Evolutionary conservation across 2,329 filamentous ascomycete genomes (phyloP), one percentile per base, ranked within the genome.

Genomic region (Trichoderma arundinaceum): DNA sequence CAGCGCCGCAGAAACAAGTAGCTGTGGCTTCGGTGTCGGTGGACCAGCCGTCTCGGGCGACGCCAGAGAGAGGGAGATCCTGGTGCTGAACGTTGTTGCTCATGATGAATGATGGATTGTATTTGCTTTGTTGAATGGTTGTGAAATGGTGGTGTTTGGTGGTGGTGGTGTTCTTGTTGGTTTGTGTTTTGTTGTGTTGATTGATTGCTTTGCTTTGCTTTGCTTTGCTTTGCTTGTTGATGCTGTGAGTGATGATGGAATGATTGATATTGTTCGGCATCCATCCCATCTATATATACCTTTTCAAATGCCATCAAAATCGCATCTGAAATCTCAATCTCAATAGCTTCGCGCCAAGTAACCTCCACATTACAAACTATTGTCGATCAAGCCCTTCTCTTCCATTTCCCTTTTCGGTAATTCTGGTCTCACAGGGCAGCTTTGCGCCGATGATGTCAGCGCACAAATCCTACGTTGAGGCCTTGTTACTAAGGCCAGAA

Each of bases 31-130:
- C 60, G 12, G 60, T 63, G 17, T 63, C 60, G 32, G 60, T 54
- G 9, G 60, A 54, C 48, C 48, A 63, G 60, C 60, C 60, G 32
- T 63, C 60, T 43, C 60, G 60, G 44, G 60, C 60, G 10, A 63
- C 48, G 33, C 49, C 60, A 7, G 60, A 35, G 13, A 63, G 60
- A 17, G 60, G 49, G 10, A 63, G 13, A 39, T 54, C 7, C 7
- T 61, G 35, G 10, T 38, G n/a, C n/a, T 17, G 22, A 54, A 33
- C 12, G 12, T 44, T 38, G 49, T n/a, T 46, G 15, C 12, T 13
- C 60, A 63, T 63, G 17, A 2, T 54, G 39, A 13, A 46, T 46
- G 28, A 17, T 28, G 17, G 9, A 3, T 17, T 17, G 19, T 17
- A 7, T 15, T 12, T n/a, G 15, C 32, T 12, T 38, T 17, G 13